Evolutionary conservation across 2,329 filamentous ascomycete species (phyloP).

Genomic region (Cladosporium sp.): DNA sequence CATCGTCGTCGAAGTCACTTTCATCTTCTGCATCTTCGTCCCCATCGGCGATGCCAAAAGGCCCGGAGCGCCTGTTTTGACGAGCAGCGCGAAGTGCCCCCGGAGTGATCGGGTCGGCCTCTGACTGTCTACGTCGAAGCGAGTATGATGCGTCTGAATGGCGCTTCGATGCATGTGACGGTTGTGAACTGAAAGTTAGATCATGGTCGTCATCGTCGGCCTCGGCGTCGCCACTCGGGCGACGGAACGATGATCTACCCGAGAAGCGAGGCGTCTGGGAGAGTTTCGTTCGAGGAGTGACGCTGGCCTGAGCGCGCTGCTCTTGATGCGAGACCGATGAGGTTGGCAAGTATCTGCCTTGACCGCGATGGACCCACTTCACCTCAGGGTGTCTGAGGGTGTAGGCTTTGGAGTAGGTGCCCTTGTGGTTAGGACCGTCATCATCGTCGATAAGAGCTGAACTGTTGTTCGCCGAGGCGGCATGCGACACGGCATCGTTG

Average conservation of each 20-base stretch:
- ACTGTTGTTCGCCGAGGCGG: slow-evolving; percentile 1
- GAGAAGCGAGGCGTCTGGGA: slow-evolving; percentile 1
- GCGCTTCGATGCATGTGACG: slow-evolving; percentile 3
- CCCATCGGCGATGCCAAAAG: slow-evolving; percentile 1
- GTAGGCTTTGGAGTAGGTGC: slow-evolving; percentile 30
- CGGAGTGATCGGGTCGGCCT: slow-evolving; percentile 7
- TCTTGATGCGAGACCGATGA: not conserved
- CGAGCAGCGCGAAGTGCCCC: slow-evolving; percentile 14
- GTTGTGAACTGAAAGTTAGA: not conserved
- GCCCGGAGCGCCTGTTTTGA: slow-evolving; percentile 14
- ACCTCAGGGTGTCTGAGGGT: slow-evolving; percentile 27
- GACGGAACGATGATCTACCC: slow-evolving; percentile 8
- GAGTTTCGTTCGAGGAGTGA: not conserved
- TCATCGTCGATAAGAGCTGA: slow-evolving; percentile 12
- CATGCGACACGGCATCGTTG: not conserved
- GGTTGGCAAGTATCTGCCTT: slow-evolving; percentile 29
- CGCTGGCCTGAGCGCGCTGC: not conserved
- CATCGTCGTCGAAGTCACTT: slow-evolving; percentile 4
- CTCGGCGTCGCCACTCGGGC: slow-evolving; percentile 8
- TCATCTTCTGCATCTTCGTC: slow-evolving; percentile 11
- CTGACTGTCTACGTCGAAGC: slow-evolving; percentile 6
- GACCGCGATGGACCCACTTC: slow-evolving; percentile 31
- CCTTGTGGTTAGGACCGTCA: slow-evolving; percentile 26
- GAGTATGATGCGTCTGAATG: slow-evolving; percentile 9
- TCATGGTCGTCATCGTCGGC: slow-evolving; percentile 1